Evolutionary conservation across 768 basidiomycete species (phyloP).

Genomic region (Solioccasus polychromus): DNA sequence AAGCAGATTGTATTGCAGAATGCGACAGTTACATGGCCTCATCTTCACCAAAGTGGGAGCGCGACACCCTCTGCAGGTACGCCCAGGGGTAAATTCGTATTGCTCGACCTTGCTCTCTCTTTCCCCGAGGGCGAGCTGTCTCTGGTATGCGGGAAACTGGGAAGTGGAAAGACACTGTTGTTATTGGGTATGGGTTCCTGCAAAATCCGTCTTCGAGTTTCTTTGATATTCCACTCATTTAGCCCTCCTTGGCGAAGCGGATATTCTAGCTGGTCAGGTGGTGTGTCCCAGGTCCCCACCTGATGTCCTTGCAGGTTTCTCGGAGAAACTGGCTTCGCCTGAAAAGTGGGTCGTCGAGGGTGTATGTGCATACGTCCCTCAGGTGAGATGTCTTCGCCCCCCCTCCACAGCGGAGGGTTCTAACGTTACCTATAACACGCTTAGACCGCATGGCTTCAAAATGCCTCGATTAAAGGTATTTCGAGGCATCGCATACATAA

Average conservation of each 20-base stretch:
- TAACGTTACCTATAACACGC: conserved; percentile 14
- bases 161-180: conserved; percentile 84
- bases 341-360: conserved; percentile 77
- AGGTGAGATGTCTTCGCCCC: conserved; percentile 43
- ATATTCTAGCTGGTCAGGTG: conserved; percentile 71
- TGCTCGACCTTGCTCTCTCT: conserved; percentile 72
- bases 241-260: conserved; percentile 67
- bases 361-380: conserved; percentile 85
- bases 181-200: conserved; percentile 48
- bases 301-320: conserved; percentile 65
- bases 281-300: conserved; percentile 83
- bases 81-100: conserved; percentile 74
- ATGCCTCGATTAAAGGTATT: conserved; percentile 49
- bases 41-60: conserved; percentile 42
- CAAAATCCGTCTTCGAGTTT: background rate
- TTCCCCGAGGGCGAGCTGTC: conserved; percentile 81
- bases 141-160: conserved; percentile 85
- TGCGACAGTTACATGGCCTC: conserved; percentile 89
- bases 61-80: conserved; percentile 58
- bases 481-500: background rate
- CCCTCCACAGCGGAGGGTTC: conserved; percentile 2
- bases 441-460: conserved; percentile 67
- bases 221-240: conserved; percentile 9
- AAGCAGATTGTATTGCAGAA: conserved; percentile 71
- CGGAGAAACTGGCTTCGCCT: conserved; percentile 36